These are phyloP conservation scores for Yamadazyma dendronema DNA, from an alignment of 1,139 yeast genomes.

Conservation along the genomic window DNA sequence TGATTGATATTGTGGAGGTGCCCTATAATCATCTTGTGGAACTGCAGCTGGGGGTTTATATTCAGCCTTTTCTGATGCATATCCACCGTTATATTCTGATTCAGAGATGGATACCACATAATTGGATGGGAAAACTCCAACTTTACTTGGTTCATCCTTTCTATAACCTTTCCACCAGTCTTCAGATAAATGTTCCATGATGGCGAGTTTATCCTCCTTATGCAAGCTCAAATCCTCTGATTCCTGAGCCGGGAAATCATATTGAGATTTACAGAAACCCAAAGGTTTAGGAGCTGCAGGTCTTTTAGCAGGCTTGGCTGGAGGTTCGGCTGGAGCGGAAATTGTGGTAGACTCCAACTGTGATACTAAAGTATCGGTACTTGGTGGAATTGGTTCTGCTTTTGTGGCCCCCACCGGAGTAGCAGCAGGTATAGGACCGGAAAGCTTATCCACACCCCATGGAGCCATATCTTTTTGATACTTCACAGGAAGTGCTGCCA, in stretches of 20 bases:
- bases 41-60: conserved; percentile 15
- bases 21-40: conserved; percentile 13
- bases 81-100: conserved; percentile 28
- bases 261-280: conserved; percentile 60
- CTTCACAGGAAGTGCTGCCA: conserved; percentile 55
- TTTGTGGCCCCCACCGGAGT: conserved; percentile 10
- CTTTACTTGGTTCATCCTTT: conserved; percentile 43
- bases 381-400: conserved; percentile 1
- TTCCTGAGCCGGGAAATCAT: conserved; percentile 65
- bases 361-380: conserved; percentile 18
- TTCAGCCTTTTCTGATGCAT: conserved; percentile 20
- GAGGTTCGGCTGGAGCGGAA: conserved; percentile 15
- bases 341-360: conserved; percentile 24
- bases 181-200: conserved; percentile 70
- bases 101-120: conserved; percentile 59
- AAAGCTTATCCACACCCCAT: conserved; percentile 43
- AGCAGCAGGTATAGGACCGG: conserved; percentile 9
- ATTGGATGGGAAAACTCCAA: conserved; percentile 89
- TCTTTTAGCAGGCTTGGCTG: conserved; percentile 7
- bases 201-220: conserved; percentile 67
- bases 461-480: conserved; percentile 57
- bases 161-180: conserved; percentile 90
- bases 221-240: conserved; percentile 65
- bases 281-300: conserved; percentile 24
- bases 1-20: conserved; percentile 14